Conservation (phyloP, 2,329 filamentous ascomycete genomes). For the Alternaria incomplexa region DNA sequence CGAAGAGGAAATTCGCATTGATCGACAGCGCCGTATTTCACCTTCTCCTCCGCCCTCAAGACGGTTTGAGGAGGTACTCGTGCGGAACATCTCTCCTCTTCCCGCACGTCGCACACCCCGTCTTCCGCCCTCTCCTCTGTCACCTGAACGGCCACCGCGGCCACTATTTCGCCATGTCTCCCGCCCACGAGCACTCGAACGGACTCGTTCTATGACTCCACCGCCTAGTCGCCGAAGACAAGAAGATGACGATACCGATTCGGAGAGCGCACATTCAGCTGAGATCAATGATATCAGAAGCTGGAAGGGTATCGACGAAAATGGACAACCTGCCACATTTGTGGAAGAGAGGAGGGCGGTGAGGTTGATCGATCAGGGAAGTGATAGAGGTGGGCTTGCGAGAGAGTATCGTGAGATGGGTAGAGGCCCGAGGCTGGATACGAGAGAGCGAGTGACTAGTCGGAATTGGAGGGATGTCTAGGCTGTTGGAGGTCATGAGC, state of each 20-base stretch:
- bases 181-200: constrained; percentile 6
- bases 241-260: constrained; percentile 29
- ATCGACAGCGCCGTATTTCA: constrained; percentile 23
- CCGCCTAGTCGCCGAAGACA: constrained; percentile 11
- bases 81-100: constrained; percentile 19
- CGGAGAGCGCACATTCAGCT: constrained; percentile 27
- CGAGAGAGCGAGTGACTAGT: not conserved
- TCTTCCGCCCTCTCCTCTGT: constrained; percentile 6
- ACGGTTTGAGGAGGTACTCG: constrained; percentile 16
- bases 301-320: constrained; percentile 40
- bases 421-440: not conserved
- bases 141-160: constrained; percentile 5
- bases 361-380: constrained; percentile 18
- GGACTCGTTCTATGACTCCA: constrained; percentile 12
- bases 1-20: constrained; percentile 27
- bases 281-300: constrained; percentile 25
- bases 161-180: constrained; percentile 23
- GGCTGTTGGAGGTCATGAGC: not conserved
- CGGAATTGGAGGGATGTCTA: constrained; percentile 18
- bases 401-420: constrained; percentile 3
- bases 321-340: constrained; percentile 33
- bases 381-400: constrained; percentile 7
- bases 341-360: constrained; percentile 30
- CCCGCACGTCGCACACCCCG: constrained; percentile 4
- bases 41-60: constrained; percentile 12